Base-by-base conservation (phyloP, 495 filamentous ascomycete genomes). In the Jackrogersella multiformis region DNA sequence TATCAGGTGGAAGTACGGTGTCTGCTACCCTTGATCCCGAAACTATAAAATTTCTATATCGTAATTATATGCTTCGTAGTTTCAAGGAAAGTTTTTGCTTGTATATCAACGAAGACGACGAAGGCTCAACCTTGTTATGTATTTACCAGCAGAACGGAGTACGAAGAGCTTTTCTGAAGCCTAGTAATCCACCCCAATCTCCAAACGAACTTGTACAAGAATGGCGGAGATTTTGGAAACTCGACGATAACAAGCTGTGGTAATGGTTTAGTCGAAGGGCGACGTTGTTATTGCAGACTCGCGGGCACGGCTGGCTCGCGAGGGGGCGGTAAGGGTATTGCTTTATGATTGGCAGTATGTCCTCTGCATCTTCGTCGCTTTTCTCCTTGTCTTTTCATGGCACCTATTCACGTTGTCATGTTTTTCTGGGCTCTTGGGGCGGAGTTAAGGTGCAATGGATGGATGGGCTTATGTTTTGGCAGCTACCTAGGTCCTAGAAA, bases 21-120 rank as follows among this genome's bases (percentile, higher is more conserved):
- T n/a, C 10, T 2, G 2, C 26, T 4, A 28, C 46, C 8, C 13
- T 51, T 9, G 24, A 32, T 51, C 32, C 46, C 46, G 12, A 51
- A 51, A 32, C 46, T 16, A 51, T 51, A 24, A 51, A 32, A 32
- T 8, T 32, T 28, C 26, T 51, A 8, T 51, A 51, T 34, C 24
- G 26, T 23, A 16, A 3, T 20, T 13, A 18, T 16, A 1, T 51
- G 32, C 2, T 1, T 18, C 13, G 0, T 16, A 13, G 46, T 51
- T 34, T 51, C 13, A 9, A 18, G 46, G 46, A 32, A 18, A 4
- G 18, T 2, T 5, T 34, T 34, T 51, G 0, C 9, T 10, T 51
- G 20, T 10, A 18, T 32, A 18, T 32, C 5, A 18, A 32, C 6
- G n/a, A 18, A 8, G 28, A 51, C n/a, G n/a, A n/a, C n/a, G n/a